phyloP scores from a whole-genome alignment of 2,329 filamentous ascomycete species.

The Cercospora beticola region DNA sequence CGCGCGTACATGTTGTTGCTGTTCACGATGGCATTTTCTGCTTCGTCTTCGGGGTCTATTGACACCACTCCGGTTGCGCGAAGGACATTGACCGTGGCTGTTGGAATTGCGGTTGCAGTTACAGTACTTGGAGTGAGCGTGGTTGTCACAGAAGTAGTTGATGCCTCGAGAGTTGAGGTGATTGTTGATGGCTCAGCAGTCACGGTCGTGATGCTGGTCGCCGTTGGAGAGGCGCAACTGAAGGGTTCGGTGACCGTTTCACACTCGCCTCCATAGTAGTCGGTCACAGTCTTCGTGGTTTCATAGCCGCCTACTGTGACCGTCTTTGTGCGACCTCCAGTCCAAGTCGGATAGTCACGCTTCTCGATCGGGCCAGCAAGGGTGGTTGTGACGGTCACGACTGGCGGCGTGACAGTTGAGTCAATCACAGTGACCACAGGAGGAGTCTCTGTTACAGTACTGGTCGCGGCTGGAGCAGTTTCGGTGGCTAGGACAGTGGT shows the following conservation, averaged over 20 bases:
- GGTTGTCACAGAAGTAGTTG: not conserved
- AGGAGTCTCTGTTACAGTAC: not conserved
- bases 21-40: not conserved
- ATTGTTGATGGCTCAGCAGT: not conserved
- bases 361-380: not conserved
- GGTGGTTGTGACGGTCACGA: not conserved
- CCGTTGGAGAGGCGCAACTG: not conserved
- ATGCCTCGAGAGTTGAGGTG: not conserved
- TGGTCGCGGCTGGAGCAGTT: not conserved
- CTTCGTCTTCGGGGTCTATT: not conserved
- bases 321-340: not conserved
- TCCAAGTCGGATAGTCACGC: not conserved
- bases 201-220: not conserved
- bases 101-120: not conserved
- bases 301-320: not conserved
- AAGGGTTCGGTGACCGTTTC: not conserved
- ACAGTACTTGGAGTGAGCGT: not conserved
- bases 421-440: not conserved
- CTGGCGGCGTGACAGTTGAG: not conserved
- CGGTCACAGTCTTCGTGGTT: not conserved
- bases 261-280: not conserved
- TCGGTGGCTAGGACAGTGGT: not conserved
- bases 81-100: not conserved
- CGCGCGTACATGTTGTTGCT: conserved; percentile 1
- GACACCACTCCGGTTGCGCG: not conserved